Conservation (phyloP, 176 grass and related monocot species). For the Puya raimondii region DNA sequence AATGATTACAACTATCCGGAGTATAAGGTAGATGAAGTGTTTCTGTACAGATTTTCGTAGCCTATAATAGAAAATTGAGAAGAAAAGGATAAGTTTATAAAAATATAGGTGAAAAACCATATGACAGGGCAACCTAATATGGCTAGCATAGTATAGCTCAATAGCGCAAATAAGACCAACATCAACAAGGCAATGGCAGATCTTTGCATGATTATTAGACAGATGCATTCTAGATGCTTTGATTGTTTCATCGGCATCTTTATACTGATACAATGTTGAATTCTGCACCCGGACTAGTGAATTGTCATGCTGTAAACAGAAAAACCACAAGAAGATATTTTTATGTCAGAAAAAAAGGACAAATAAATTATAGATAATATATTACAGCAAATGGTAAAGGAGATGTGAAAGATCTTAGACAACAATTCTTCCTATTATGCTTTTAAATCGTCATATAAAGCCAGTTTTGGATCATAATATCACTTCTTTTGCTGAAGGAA, state of each 20-base stretch:
- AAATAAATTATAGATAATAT: not conserved
- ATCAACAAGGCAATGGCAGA: too few relatives aligned
- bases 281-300: constrained; percentile 41
- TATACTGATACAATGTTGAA: too few relatives aligned
- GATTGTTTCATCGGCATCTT: too few relatives aligned
- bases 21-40: constrained; percentile 21
- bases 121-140: not conserved
- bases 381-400: not conserved
- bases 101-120: constrained; percentile 13
- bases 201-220: too few relatives aligned
- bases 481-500: constrained; percentile 63
- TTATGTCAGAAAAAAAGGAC: not conserved
- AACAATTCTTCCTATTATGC: constrained; percentile 29
- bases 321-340: not conserved
- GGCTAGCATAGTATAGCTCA: constrained; percentile 48
- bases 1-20: constrained; percentile 8
- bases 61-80: constrained; percentile 37
- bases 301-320: constrained; percentile 49
- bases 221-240: too few relatives aligned
- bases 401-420: constrained; percentile 34
- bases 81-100: not conserved
- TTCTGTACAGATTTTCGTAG: constrained; percentile 65
- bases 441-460: constrained; percentile 50
- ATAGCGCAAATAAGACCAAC: too few relatives aligned
- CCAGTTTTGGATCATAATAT: constrained; percentile 51